Conservation (phyloP, 345 rosid species). For the Xanthoceras sorbifolium region DNA sequence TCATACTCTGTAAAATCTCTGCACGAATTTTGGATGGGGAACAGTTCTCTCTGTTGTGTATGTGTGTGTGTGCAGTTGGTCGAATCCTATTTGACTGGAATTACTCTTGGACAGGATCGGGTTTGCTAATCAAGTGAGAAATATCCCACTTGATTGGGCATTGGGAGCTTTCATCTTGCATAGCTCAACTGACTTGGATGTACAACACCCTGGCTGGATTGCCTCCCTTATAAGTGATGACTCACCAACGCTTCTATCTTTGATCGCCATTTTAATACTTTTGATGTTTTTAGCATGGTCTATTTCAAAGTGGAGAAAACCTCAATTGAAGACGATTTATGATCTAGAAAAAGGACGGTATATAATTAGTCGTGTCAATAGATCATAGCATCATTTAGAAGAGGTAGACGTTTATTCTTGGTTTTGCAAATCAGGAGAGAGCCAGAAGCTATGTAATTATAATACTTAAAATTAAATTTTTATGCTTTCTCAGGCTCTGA, state of each 20-base stretch:
- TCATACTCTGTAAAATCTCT: background rate
- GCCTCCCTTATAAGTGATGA: conserved; percentile 42
- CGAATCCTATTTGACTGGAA: conserved; percentile 6
- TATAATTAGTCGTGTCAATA: conserved; percentile 62
- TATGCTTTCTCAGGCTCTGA: conserved; percentile 9
- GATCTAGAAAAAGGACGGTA: conserved; percentile 95
- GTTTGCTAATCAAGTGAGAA: conserved; percentile 68
- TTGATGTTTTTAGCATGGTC: conserved; percentile 55
- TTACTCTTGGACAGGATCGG: conserved; percentile 46
- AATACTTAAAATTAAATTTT: background rate
- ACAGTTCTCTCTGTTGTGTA: background rate
- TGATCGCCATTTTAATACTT: conserved; percentile 48
- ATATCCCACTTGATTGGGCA: conserved; percentile 90
- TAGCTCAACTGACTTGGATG: conserved; percentile 36
- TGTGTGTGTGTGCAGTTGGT: background rate
- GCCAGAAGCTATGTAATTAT: background rate
- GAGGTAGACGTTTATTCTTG: conserved; percentile 6
- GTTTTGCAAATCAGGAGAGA: conserved; percentile 5
- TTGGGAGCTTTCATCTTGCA: conserved; percentile 87
- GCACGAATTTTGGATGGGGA: background rate
- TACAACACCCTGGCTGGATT: conserved; percentile 47
- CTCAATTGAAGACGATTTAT: conserved; percentile 74
- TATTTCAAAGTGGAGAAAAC: conserved; percentile 76
- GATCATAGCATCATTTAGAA: conserved; percentile 28
- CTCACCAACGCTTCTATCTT: conserved; percentile 45